A percentile compares a stretch with the other conserved stretches of the same genome.
Evolutionary conservation across 257 asterid genomes (phyloP).

Genomic region (Datura wrightii): DNA sequence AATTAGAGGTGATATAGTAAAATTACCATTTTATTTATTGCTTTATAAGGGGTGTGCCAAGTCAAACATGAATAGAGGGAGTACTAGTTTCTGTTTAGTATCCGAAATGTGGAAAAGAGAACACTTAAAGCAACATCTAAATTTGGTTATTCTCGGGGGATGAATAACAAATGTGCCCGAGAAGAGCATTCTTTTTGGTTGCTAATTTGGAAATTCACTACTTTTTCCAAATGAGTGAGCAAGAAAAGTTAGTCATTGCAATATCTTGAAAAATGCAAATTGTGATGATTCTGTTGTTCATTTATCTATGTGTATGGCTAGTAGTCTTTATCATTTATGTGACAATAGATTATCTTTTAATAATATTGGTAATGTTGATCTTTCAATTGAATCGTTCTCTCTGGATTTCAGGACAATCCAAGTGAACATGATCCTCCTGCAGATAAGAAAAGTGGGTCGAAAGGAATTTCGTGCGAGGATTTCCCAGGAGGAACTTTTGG

Average conservation of each 20-base stretch:
- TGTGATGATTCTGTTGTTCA: slow-evolving; percentile 14
- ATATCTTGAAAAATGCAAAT: not conserved
- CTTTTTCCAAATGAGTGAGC: slow-evolving; percentile 3
- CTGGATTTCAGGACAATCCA: no score
- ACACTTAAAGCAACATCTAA: not conserved
- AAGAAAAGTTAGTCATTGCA: slow-evolving; percentile 18
- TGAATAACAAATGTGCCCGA: not conserved
- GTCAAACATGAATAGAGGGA: not conserved
- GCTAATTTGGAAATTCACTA: not conserved
- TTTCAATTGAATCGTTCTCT: no score
- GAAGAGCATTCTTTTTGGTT: not conserved
- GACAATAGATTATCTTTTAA: no score
- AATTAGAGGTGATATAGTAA: not conserved
- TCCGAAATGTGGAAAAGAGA: slow-evolving; percentile 1
- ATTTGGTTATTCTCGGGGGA: not conserved
- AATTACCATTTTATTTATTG: not conserved
- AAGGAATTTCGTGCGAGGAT: slow-evolving; percentile 68
- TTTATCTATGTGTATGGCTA: not conserved
- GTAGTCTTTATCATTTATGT: slow-evolving; percentile 34
- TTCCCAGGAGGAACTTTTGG: slow-evolving; percentile 52
- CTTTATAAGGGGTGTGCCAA: not conserved
- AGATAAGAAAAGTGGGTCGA: slow-evolving; percentile 51
- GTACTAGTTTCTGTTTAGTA: not conserved
- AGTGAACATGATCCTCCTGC: no score
- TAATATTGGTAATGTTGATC: no score